Base-by-base conservation (phyloP, 768 basidiomycete genomes). In the Tubosaeta sp. region DNA sequence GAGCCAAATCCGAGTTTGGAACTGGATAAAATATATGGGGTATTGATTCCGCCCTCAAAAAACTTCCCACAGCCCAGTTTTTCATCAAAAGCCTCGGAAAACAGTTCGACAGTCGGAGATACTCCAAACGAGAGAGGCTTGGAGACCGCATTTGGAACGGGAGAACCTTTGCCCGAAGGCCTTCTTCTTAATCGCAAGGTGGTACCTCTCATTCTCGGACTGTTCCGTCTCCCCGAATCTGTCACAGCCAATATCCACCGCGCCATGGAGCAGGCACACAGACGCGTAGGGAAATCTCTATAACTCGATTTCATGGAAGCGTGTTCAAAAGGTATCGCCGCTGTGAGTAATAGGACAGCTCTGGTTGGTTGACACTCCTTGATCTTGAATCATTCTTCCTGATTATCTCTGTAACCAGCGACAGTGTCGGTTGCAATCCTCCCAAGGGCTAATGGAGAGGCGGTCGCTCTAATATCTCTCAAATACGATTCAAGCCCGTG, bases 261-360 rank as follows among this genome's bases (percentile, higher is more conserved):
- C 33, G 88, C 87, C 5, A 65, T 88, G 12, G 81, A 83, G 53
- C 88, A 91, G 64, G 74, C 72, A 45, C 63, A 60, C 33, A 50
- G 61, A 14, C 69, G 78, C 38, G 46, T 73, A 25, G 12, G 41
- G 26, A 14, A 12, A 43, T 43, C 41, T 27, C 8, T 25, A 1
- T 43, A 27, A 39, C 38, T 39, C 34, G 16, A 39, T 39, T 17
- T 22, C 19, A 12, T 39, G 11, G 38, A 39, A 39, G 38, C 35
- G 10, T 39, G 19, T 39, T 13, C 8, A 19, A 38, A 22, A 19
- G 38, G 2, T 11, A 39, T 39, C 38, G 19, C 38, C 38, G 38
- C 38, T 17, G 38, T 22, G 19, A 39, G 38, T 39, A 22, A 39
- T 22, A 17, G 35, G 5, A 11, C 38, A 11, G 10, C 19, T 5